Conservation (phyloP, 768 basidiomycete species). For the Coprinopsis strossmayeri region DNA sequence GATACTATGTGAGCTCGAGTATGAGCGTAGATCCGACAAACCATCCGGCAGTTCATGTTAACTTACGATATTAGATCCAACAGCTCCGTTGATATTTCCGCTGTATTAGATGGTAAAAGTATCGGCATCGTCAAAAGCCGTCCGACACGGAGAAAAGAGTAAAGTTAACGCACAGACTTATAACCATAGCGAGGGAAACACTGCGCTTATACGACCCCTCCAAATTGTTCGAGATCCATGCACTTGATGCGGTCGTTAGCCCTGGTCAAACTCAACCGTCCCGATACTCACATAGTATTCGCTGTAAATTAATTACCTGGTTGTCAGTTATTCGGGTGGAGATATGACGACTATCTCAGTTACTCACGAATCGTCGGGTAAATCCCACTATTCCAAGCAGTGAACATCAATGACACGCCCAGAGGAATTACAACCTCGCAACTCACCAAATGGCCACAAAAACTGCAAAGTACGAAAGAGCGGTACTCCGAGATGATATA, state of each 20-base stretch:
- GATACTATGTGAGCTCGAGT: conserved; percentile 37
- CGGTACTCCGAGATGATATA: conserved; percentile 50
- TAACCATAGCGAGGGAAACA: conserved; percentile 64
- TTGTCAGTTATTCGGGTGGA: neutral
- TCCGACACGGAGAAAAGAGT: neutral
- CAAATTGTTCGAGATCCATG: conserved; percentile 62
- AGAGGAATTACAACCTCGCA: neutral
- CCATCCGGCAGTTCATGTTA: neutral
- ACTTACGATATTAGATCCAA: conserved; percentile 68
- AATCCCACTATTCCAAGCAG: conserved; percentile 45
- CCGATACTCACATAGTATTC: neutral
- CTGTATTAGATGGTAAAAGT: conserved; percentile 21
- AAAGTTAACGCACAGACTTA: conserved; percentile 51
- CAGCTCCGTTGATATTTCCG: conserved; percentile 72
- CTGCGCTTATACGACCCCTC: conserved; percentile 75
- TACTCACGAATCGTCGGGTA: conserved; percentile 65
- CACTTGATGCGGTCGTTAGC: no score
- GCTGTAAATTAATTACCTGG: neutral
- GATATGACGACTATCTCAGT: neutral
- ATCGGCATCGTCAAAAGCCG: neutral
- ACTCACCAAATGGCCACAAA: conserved; percentile 64
- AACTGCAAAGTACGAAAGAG: conserved; percentile 66
- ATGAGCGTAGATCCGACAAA: neutral
- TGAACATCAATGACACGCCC: neutral
- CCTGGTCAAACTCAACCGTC: no score